Base-by-base conservation (phyloP, 1,139 yeast species). In the Kurtzmaniella quercitrusa region DNA sequence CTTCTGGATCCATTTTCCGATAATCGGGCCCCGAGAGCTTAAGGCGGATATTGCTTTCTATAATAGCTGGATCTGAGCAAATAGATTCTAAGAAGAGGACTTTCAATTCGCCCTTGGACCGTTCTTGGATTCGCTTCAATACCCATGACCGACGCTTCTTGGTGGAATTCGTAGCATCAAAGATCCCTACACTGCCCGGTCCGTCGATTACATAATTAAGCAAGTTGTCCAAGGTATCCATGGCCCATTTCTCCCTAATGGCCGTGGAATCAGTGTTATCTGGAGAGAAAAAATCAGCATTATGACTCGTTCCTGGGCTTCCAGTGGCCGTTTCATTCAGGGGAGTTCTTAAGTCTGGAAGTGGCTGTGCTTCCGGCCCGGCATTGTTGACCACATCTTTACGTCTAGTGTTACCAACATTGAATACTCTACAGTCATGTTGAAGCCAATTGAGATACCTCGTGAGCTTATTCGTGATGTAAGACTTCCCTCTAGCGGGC, bases 11-110 rank as follows among this genome's bases (percentile, higher is more conserved):
- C 85, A 88, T 88, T 44, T 85, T 78, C 48, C 77, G 77, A 66
- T 93, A 93, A 63, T 93, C 98, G 0, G 98, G 98, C 0, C 98
- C 98, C 24, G 88, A 81, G 44, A 93, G 73, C 65, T 93, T 93
- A 53, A 93, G 76, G 38, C 87, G 72, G 41, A 93, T 85, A 57
- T 93, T 93, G 44, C 84, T 77, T 52, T 89, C 95, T 44, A 93
- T 82, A 39, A 93, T 79, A 10, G 75, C 68, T 14, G 82, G 81
- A 57, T 90, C 90, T 7, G 89, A 82, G 62, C 98, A 93, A 10
- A 93, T 79, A 55, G 95, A 85, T 60, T 93, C 98, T 51, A 93
- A 68, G 58, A 82, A 93, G 39, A 93, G 66, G 1, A 90, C 94
- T 59, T 88, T 89, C 47, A 93, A 73, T 51, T 82, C 84, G 7